phyloP scores from a whole-genome alignment of 805 yeast genomes.

The Saturnispora silvae region DNA sequence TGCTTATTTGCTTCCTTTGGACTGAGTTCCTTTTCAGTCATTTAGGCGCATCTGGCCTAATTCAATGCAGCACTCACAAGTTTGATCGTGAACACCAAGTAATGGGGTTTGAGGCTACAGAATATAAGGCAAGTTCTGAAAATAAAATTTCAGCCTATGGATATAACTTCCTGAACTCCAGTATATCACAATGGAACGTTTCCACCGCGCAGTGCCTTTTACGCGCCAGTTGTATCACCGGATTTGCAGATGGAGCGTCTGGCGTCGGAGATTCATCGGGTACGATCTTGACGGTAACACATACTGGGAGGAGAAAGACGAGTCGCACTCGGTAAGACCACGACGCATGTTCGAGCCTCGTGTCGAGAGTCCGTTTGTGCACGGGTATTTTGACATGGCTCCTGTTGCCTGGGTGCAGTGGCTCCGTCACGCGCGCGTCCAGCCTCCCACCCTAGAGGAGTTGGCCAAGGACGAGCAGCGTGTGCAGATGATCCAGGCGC shows the following conservation, averaged over 20 bases:
- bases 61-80: too few relatives aligned
- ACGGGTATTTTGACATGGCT: constrained; percentile 48
- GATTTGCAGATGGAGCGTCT: too few relatives aligned
- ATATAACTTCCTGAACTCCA: too few relatives aligned
- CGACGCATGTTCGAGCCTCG: constrained; percentile 57
- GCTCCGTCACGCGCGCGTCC: constrained; percentile 53
- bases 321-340: constrained; percentile 26
- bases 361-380: constrained; percentile 35
- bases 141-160: too few relatives aligned
- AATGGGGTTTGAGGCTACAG: too few relatives aligned
- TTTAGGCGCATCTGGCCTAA: too few relatives aligned
- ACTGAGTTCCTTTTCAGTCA: too few relatives aligned
- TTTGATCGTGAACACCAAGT: too few relatives aligned
- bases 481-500: constrained; percentile 38
- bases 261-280: constrained; percentile 62
- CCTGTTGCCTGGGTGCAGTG: constrained; percentile 77
- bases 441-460: constrained; percentile 55
- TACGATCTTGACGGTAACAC: constrained; percentile 79
- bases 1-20: too few relatives aligned
- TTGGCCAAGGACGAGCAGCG: constrained; percentile 48
- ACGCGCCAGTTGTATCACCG: constrained; percentile 40
- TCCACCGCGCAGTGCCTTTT: constrained; percentile 32
- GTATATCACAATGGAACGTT: constrained; percentile 32
- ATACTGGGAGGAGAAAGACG: constrained; percentile 61
- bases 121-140: too few relatives aligned